Conservation (phyloP, 2,329 filamentous ascomycete species). For the Trichophyton schoenleinii region DNA sequence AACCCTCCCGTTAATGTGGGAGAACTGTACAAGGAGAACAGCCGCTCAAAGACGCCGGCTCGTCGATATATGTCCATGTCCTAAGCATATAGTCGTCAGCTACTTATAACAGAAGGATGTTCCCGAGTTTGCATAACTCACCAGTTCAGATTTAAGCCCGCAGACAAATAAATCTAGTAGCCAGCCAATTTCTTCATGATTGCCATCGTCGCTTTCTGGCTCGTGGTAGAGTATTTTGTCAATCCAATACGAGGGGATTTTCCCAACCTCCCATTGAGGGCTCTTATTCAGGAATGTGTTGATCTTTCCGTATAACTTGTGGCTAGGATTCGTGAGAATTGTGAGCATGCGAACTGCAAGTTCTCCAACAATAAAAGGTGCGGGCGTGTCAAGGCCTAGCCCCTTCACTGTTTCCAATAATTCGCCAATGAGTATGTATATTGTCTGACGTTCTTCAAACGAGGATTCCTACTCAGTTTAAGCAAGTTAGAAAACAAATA, state of each 20-base stretch:
- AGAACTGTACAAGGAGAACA: slow-evolving; percentile 57
- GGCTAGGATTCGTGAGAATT: slow-evolving; percentile 62
- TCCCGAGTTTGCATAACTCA: slow-evolving; percentile 22
- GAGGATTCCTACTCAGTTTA: slow-evolving; percentile 46
- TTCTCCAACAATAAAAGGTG: slow-evolving; percentile 62
- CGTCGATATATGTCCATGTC: slow-evolving; percentile 41
- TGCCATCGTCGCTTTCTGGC: slow-evolving; percentile 59
- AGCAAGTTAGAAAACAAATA: background rate
- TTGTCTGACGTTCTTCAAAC: slow-evolving; percentile 62
- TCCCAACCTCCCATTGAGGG: slow-evolving; percentile 56
- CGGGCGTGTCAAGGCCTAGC: slow-evolving; percentile 42
- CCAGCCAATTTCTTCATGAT: slow-evolving; percentile 63
- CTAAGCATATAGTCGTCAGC: slow-evolving; percentile 13
- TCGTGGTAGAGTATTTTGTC: slow-evolving; percentile 62
- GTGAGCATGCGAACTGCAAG: slow-evolving; percentile 60
- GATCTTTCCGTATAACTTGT: slow-evolving; percentile 73
- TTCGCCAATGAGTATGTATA: slow-evolving; percentile 70
- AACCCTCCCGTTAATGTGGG: slow-evolving; percentile 49
- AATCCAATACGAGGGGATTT: slow-evolving; percentile 47
- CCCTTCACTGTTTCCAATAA: slow-evolving; percentile 58
- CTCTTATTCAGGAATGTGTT: slow-evolving; percentile 70
- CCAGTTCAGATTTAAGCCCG: slow-evolving; percentile 45
- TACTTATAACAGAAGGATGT: background rate
- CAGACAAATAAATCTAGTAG: slow-evolving; percentile 58
- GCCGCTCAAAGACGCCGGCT: slow-evolving; percentile 59